These are phyloP conservation scores for Blastomyces gilchristii DNA, from an alignment of 2,329 filamentous ascomycete species.

Conservation along the genomic window DNA sequence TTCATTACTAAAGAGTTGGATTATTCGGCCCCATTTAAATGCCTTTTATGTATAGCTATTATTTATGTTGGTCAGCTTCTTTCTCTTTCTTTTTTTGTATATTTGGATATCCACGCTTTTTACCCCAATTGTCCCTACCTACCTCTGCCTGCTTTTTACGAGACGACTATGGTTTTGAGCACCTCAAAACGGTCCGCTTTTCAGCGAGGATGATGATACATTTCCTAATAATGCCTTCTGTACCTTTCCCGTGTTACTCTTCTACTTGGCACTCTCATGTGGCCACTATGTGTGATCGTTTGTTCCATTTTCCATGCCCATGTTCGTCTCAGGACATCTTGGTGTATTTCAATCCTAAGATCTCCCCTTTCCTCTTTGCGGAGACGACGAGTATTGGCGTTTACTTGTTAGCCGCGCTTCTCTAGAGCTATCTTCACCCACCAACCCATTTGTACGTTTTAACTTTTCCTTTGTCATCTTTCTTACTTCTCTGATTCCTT, in stretches of 20 bases:
- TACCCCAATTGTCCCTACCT: background rate
- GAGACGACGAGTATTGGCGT: background rate
- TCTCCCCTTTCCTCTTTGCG: background rate
- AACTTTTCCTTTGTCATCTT: background rate
- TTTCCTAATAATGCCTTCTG: constrained; percentile 1
- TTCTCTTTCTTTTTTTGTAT: constrained; percentile 4
- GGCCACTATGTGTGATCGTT: background rate
- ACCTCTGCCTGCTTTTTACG: background rate
- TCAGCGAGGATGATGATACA: background rate
- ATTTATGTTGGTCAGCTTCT: constrained; percentile 6
- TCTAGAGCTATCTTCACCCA: background rate
- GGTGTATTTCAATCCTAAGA: constrained; percentile 4
- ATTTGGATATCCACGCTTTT: background rate
- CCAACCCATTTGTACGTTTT: background rate
- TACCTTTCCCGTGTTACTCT: background rate
- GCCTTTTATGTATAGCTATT: constrained; percentile 6
- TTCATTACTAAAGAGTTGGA: background rate
- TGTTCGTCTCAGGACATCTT: background rate
- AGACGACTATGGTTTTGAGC: background rate
- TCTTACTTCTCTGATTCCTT: background rate
- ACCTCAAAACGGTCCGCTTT: background rate
- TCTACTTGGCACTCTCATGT: background rate
- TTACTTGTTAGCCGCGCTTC: background rate
- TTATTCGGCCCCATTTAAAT: background rate
- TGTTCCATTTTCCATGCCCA: constrained; percentile 1